Conservation (phyloP, 345 rosid genomes). For the Lumnitzera littorea region DNA sequence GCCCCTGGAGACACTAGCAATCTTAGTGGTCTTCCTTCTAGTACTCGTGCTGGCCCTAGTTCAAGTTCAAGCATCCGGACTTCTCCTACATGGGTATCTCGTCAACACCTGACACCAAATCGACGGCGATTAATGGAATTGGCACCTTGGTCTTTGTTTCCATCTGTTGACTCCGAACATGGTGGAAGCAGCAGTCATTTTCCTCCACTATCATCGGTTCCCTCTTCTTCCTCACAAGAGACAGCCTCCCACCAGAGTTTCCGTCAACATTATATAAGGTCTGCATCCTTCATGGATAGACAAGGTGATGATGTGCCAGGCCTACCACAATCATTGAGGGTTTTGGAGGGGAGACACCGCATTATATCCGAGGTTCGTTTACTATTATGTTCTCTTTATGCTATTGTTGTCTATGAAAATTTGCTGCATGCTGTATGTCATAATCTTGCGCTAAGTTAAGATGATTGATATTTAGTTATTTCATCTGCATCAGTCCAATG, state of each 20-base stretch:
- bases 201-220: constrained; percentile 42
- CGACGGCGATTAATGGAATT: constrained; percentile 45
- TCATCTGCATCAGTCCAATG: too few species aligned
- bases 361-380: constrained; percentile 65
- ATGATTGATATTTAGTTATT: neutral
- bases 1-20: constrained; percentile 36
- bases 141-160: constrained; percentile 71
- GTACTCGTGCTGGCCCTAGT: constrained; percentile 32
- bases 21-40: constrained; percentile 37
- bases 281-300: constrained; percentile 39
- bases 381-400: constrained; percentile 5
- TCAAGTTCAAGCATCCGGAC: constrained; percentile 44
- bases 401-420: neutral
- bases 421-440: constrained; percentile 1
- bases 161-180: constrained; percentile 44
- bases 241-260: constrained; percentile 24
- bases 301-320: constrained; percentile 18
- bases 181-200: constrained; percentile 46
- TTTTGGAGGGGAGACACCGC: constrained; percentile 62
- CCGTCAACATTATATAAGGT: constrained; percentile 35
- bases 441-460: neutral
- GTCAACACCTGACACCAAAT: constrained; percentile 28
- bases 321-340: constrained; percentile 32
- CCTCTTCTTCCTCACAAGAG: constrained; percentile 50
- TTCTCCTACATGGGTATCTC: constrained; percentile 49